Base-by-base conservation (phyloP, 768 basidiomycete species). In the Boletus barrowsii region DNA sequence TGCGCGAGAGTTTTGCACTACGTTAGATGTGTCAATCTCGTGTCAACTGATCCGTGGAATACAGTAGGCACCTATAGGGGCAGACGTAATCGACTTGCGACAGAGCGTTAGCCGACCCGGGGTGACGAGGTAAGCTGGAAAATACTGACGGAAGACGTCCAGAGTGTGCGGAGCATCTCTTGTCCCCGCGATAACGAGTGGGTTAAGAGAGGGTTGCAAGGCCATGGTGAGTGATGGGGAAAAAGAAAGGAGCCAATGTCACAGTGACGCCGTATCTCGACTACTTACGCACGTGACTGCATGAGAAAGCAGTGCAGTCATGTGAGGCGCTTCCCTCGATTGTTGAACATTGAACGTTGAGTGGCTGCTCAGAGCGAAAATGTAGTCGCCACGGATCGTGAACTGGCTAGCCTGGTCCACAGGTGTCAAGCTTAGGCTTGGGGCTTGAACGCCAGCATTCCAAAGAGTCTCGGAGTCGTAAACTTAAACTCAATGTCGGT, bases 11-110 rank as follows among this genome's bases (percentile, higher is more conserved):
- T 69, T 87, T 89, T 14, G 81, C 82, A 58, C 87, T 86, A 56
- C 39, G 15, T 10, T 37, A 44, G 29, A 14, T 15, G 6, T 17
- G 18, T 68, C 37, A 58, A 47, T 39, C 2, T 2, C 35, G 4
- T 35, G 36, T 10, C 17, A 4, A 4, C 4, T 3, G 10, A 20
- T 8, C 22, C 0, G 5, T 43, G 17, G 52, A 30, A 10, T 11
- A 35, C 1, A 20, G 33, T 11, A 10, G 17, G 24, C 37, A 85
- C 86, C 87, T 90, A 78, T 76, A 93, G 1, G 90, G 90, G 62
- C 91, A 94, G 62, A 91, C 88, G 68, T 89, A 92, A 70, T 93
- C 92, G 73, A 92, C 89, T 91, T 58, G 1, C 7, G 35, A 53
- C 15, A 39, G 14, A 10, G 39, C 17, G 14, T 53, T 13, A 54